Percentiles rank a stretch among this genome's conserved stretches.
phyloP scores from a whole-genome alignment of 2,329 filamentous ascomycete species.

The Trichoderma breve region DNA sequence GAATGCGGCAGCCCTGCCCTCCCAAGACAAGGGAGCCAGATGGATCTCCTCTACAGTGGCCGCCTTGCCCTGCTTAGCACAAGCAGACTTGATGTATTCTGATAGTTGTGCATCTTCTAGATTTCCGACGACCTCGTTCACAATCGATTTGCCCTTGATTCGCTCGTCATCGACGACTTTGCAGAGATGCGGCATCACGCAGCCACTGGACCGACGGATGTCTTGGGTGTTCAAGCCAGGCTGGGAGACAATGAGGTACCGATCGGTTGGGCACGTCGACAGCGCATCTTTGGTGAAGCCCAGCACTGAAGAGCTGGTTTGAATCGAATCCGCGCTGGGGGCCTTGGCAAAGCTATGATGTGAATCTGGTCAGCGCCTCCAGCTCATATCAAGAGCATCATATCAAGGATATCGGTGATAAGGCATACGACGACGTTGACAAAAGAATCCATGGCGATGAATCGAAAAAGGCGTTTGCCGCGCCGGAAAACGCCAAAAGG shows the following conservation, averaged over 20 bases:
- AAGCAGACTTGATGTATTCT: slow-evolving; percentile 47
- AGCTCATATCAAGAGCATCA: slow-evolving; percentile 1
- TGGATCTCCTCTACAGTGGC: slow-evolving; percentile 41
- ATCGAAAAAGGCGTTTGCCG: slow-evolving; percentile 72
- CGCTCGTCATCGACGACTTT: slow-evolving; percentile 36
- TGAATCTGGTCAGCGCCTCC: background rate
- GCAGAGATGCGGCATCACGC: slow-evolving; percentile 55
- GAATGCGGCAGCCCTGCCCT: slow-evolving; percentile 44
- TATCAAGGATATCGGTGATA: background rate
- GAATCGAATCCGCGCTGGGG: slow-evolving; percentile 43
- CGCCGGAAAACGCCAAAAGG: slow-evolving; percentile 54
- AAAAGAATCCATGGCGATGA: slow-evolving; percentile 87
- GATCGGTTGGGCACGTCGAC: slow-evolving; percentile 65
- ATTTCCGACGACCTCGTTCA: slow-evolving; percentile 58
- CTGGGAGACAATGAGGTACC: slow-evolving; percentile 77
- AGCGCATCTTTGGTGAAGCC: slow-evolving; percentile 52
- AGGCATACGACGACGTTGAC: slow-evolving; percentile 74
- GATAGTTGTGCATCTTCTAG: slow-evolving; percentile 42
- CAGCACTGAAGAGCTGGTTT: slow-evolving; percentile 47
- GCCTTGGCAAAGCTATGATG: slow-evolving; percentile 35
- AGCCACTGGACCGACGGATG: slow-evolving; percentile 51
- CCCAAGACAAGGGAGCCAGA: slow-evolving; percentile 41
- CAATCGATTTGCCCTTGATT: slow-evolving; percentile 43
- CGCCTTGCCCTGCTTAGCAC: slow-evolving; percentile 40
- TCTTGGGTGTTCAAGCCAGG: slow-evolving; percentile 70